These are phyloP conservation scores for Metschnikowia lochheadii DNA, from an alignment of 805 yeast species.

Conservation along the genomic window DNA sequence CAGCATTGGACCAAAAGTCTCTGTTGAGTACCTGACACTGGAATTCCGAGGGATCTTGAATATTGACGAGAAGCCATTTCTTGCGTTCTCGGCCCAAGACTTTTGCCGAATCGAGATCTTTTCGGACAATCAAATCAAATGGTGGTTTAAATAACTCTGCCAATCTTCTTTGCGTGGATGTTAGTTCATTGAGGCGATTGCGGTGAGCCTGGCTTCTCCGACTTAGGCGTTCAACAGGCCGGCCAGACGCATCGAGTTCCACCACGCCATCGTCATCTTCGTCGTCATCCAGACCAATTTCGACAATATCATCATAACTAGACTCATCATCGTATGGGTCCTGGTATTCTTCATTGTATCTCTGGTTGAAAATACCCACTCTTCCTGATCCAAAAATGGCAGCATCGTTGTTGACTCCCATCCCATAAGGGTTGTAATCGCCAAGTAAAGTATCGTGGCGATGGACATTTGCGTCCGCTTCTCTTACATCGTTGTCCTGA, in stretches of 20 bases:
- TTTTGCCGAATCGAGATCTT: conserved; percentile 73
- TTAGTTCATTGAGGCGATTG: conserved; percentile 30
- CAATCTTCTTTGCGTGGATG: conserved; percentile 59
- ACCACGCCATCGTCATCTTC: conserved; percentile 34
- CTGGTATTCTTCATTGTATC: conserved; percentile 32
- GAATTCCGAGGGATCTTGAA: conserved; percentile 83
- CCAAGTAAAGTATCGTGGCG: conserved; percentile 74
- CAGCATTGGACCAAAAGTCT: conserved; percentile 80
- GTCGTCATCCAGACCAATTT: conserved; percentile 31
- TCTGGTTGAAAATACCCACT: conserved; percentile 58
- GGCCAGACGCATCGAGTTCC: conserved; percentile 29
- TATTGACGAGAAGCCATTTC: conserved; percentile 83
- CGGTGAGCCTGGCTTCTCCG: conserved; percentile 10
- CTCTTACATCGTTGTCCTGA: conserved; percentile 31
- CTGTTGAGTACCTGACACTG: conserved; percentile 87
- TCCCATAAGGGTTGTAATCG: conserved; percentile 10
- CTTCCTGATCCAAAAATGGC: conserved; percentile 49
- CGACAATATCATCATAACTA: conserved; percentile 25
- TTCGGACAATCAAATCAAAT: conserved; percentile 72
- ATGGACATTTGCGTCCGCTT: conserved; percentile 73
- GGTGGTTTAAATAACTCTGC: conserved; percentile 91
- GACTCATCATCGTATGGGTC: conserved; percentile 22
- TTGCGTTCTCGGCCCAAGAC: conserved; percentile 54
- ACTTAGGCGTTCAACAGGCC: conserved; percentile 13
- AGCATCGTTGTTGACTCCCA: conserved; percentile 21